Percentiles rank a stretch among this genome's conserved stretches.
phyloP scores from a whole-genome alignment of 2,329 filamentous ascomycete species.

The Tolypocladium ophioglossoides region DNA sequence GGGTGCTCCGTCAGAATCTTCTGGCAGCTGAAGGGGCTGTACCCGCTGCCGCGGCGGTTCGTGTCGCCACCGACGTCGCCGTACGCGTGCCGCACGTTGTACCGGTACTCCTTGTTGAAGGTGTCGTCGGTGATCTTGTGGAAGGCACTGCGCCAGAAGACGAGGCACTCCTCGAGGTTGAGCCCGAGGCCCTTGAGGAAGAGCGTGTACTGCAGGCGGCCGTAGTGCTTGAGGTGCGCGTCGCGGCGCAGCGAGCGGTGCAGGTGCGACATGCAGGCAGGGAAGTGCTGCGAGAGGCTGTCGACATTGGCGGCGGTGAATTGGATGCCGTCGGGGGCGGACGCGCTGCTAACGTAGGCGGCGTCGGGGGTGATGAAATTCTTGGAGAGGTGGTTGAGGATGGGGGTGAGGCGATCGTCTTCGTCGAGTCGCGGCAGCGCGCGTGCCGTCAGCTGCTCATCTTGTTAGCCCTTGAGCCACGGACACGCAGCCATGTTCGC shows the following conservation, averaged over 20 bases:
- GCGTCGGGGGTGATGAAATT: slow-evolving; percentile 91
- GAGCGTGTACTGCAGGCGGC: slow-evolving; percentile 85
- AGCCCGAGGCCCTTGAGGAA: slow-evolving; percentile 96
- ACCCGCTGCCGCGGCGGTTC: slow-evolving; percentile 77
- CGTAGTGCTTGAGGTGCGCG: slow-evolving; percentile 85
- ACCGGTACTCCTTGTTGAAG: slow-evolving; percentile 96
- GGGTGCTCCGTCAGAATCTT: slow-evolving; percentile 87
- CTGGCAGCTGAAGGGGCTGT: slow-evolving; percentile 87
- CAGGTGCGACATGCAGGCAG: slow-evolving; percentile 87
- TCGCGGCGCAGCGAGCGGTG: slow-evolving; percentile 80
- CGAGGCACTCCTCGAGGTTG: slow-evolving; percentile 77
- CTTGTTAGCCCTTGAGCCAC: background rate
- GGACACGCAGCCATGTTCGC: slow-evolving; percentile 5
- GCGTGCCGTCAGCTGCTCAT: slow-evolving; percentile 65
- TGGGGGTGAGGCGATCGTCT: slow-evolving; percentile 73
- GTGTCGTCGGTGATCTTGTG: slow-evolving; percentile 81
- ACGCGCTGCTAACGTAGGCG: slow-evolving; percentile 55
- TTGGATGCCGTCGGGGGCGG: slow-evolving; percentile 56
- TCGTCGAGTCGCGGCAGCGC: slow-evolving; percentile 88
- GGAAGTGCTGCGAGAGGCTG: slow-evolving; percentile 69
- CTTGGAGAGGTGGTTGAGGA: slow-evolving; percentile 72
- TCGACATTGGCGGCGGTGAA: slow-evolving; percentile 76
- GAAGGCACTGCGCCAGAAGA: slow-evolving; percentile 88
- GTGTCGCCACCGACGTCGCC: slow-evolving; percentile 90
- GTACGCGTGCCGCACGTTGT: slow-evolving; percentile 92